Evolutionary conservation across 192 early-diverging fungal species (phyloP).

Genomic region (Entomortierella parvispora): DNA sequence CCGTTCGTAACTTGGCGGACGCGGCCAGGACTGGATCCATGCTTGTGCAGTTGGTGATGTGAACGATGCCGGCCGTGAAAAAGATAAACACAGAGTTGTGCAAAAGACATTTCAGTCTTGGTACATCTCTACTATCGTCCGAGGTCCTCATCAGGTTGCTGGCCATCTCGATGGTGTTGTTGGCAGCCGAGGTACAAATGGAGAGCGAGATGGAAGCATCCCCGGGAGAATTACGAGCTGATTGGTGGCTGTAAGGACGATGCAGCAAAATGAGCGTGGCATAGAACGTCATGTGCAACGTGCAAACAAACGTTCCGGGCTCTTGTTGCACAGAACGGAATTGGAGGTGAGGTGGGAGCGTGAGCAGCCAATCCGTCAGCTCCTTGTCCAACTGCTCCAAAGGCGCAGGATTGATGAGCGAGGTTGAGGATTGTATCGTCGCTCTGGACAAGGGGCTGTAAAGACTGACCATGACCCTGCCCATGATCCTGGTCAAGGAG

Average conservation of each 20-base stretch:
- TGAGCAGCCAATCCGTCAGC: constrained; percentile 57
- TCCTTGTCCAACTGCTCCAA: constrained; percentile 57
- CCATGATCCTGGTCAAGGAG: constrained; percentile 44
- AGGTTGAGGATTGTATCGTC: constrained; percentile 12
- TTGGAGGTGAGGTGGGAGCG: constrained; percentile 60
- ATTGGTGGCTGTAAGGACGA: constrained; percentile 58
- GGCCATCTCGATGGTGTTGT: constrained; percentile 52
- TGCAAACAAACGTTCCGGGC: constrained; percentile 45
- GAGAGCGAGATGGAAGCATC: constrained; percentile 47
- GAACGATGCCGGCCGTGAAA: constrained; percentile 52
- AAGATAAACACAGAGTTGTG: constrained; percentile 48
- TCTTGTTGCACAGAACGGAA: constrained; percentile 57
- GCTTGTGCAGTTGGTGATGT: constrained; percentile 53
- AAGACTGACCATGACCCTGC: constrained; percentile 49
- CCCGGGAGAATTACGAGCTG: constrained; percentile 9
- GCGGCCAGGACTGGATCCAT: constrained; percentile 40
- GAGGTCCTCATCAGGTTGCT: constrained; percentile 39
- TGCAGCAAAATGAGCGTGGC: constrained; percentile 65
- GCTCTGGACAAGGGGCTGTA: constrained; percentile 47
- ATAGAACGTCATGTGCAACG: constrained; percentile 63
- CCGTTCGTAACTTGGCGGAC: constrained; percentile 47
- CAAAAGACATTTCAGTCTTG: constrained; percentile 28
- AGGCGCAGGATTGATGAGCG: constrained; percentile 54
- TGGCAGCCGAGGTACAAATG: constrained; percentile 54
- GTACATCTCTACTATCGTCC: constrained; percentile 34